phyloP scores from a whole-genome alignment of 2,329 filamentous ascomycete genomes.

The Amesomyces nigricolor region DNA sequence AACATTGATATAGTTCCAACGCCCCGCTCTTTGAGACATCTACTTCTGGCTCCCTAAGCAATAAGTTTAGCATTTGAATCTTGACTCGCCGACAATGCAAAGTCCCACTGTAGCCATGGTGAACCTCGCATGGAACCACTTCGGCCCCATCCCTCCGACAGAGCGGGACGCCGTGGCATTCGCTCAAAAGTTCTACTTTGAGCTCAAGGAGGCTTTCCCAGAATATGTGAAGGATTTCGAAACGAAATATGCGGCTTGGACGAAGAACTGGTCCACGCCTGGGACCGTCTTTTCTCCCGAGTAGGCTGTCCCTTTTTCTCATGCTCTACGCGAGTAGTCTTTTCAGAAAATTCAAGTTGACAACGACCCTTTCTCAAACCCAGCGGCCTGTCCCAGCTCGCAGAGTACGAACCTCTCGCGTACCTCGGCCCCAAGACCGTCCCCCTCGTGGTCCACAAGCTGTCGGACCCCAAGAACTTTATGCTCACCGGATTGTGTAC shows the following conservation, averaged over 20 bases:
- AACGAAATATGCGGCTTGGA: background rate
- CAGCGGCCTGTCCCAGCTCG: background rate
- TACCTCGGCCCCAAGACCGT: slow-evolving; percentile 3
- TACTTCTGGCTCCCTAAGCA: too few species aligned
- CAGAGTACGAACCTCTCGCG: slow-evolving; percentile 3
- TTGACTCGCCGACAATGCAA: too few species aligned
- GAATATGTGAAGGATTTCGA: slow-evolving; percentile 3
- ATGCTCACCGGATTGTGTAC: slow-evolving; percentile 4
- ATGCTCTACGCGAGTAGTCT: background rate
- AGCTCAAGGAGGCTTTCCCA: slow-evolving; percentile 2
- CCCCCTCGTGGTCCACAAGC: background rate
- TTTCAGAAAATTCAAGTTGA: background rate
- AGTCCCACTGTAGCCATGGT: background rate
- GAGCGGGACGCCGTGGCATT: background rate
- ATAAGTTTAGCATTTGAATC: too few species aligned
- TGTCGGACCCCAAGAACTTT: background rate
- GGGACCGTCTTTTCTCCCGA: too few species aligned
- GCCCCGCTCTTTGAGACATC: too few species aligned
- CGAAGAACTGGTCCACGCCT: background rate
- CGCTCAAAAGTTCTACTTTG: background rate
- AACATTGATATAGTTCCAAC: too few species aligned
- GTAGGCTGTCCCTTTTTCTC: too few species aligned
- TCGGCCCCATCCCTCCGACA: background rate
- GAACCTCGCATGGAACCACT: slow-evolving; percentile 1
- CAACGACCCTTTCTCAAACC: background rate